Evolutionary conservation across 2,329 filamentous ascomycete species (phyloP).

Genomic region (Xylariaceae sp.): DNA sequence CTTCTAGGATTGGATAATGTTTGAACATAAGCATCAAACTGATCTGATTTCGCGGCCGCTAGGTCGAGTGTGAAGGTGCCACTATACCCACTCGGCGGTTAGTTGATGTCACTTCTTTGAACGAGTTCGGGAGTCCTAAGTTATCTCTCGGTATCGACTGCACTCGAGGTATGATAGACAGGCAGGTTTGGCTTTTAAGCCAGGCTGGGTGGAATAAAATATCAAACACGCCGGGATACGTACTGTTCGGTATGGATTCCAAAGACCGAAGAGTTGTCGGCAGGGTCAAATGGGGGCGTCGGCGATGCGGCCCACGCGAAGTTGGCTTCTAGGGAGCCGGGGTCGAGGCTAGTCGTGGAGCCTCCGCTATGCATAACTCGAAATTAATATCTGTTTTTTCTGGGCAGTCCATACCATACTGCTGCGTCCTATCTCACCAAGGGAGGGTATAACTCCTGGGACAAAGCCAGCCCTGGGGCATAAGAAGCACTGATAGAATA

Average conservation of each 20-base stretch:
- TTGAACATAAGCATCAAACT: conserved; percentile 19
- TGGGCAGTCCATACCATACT: not conserved
- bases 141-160: too few species aligned
- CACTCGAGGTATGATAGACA: too few species aligned
- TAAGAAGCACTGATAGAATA: not conserved
- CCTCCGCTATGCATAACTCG: conserved; percentile 14
- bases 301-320: conserved; percentile 26
- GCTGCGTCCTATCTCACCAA: not conserved
- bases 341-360: conserved; percentile 19
- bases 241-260: conserved; percentile 25
- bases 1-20: not conserved
- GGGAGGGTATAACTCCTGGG: too few species aligned
- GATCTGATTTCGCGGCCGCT: conserved; percentile 19
- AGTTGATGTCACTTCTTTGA: not conserved
- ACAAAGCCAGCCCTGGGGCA: too few species aligned
- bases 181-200: too few species aligned
- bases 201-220: not conserved
- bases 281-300: conserved; percentile 16
- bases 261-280: conserved; percentile 17
- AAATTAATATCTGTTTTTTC: not conserved
- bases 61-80: conserved; percentile 23
- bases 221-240: not conserved
- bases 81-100: not conserved
- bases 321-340: conserved; percentile 21
- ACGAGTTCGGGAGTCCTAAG: too few species aligned